phyloP scores from a whole-genome alignment of 2,329 filamentous ascomycete species.

The Paraphaeosphaeria minitans region DNA sequence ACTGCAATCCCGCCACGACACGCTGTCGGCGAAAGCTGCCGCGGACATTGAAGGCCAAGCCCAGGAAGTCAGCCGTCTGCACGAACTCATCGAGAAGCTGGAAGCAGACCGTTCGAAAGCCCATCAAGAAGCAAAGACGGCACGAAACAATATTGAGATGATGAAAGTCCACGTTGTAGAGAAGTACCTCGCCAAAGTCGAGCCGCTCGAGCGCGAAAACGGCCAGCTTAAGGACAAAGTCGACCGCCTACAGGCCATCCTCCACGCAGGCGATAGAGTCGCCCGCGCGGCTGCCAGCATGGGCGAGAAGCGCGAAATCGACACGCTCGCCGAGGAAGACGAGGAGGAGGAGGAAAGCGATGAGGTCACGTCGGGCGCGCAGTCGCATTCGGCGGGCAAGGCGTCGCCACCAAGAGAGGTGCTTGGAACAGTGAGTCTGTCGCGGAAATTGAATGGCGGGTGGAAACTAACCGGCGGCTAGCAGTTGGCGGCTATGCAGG shows the following conservation, averaged over 20 bases:
- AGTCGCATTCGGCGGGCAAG: conserved; percentile 4
- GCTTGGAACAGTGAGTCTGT: conserved; percentile 43
- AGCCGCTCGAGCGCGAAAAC: conserved; percentile 43
- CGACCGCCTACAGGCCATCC: conserved; percentile 41
- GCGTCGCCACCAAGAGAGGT: conserved; percentile 30
- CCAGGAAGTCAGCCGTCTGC: conserved; percentile 16
- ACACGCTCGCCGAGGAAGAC: conserved; percentile 37
- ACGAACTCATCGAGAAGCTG: conserved; percentile 18
- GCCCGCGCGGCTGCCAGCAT: conserved; percentile 42
- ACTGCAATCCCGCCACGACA: conserved; percentile 25
- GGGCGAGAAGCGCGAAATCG: conserved; percentile 42
- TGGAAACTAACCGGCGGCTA: conserved; percentile 37
- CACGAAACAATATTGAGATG: conserved; percentile 40
- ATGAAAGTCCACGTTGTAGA: conserved; percentile 45
- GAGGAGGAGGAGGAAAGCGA: conserved; percentile 29
- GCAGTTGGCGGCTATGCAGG: conserved; percentile 48
- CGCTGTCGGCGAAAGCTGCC: conserved; percentile 18
- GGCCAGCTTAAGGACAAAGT: conserved; percentile 37
- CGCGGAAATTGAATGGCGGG: neutral
- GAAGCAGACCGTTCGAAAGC: conserved; percentile 19
- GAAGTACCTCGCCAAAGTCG: conserved; percentile 42
- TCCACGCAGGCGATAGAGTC: conserved; percentile 43
- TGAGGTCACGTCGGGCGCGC: conserved; percentile 17
- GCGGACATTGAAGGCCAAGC: conserved; percentile 14
- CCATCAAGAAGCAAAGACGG: conserved; percentile 25